phyloP scores from a whole-genome alignment of 129 eudicot genomes.

The Centaurea solstitialis region DNA sequence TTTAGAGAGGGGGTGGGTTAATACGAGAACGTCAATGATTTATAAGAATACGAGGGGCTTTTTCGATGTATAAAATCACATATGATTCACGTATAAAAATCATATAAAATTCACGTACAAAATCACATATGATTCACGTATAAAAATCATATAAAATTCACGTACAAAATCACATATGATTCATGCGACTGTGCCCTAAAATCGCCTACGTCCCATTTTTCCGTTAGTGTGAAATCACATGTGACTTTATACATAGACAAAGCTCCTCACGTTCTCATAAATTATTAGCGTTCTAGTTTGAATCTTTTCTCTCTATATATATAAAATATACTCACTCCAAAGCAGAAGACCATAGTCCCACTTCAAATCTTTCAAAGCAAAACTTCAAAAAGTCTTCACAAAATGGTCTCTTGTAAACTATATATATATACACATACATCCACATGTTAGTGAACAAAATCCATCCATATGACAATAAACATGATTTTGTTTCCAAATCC shows the following conservation, averaged over 20 bases:
- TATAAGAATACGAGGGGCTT: no score
- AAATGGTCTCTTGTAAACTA: slow-evolving; percentile 65
- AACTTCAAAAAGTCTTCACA: slow-evolving; percentile 51
- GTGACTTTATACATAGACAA: background rate
- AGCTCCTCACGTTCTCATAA: no score
- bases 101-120: no score
- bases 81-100: background rate
- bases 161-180: background rate
- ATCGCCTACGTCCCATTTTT: no score
- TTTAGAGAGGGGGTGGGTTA: no score
- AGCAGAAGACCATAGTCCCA: slow-evolving; percentile 63
- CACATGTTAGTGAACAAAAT: background rate
- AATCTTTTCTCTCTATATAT: no score
- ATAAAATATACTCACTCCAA: slow-evolving; percentile 38
- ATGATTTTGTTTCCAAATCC: background rate
- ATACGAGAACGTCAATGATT: no score
- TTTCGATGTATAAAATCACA: background rate
- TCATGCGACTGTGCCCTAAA: no score
- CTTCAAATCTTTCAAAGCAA: slow-evolving; percentile 64
- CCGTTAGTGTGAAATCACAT: background rate
- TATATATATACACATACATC: background rate
- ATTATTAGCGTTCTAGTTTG: no score
- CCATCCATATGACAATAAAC: no score
- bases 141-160: no score
- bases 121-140: background rate